Evolutionary conservation across 345 rosid genomes (phyloP).

Genomic region (Gossypium sturtianum): DNA sequence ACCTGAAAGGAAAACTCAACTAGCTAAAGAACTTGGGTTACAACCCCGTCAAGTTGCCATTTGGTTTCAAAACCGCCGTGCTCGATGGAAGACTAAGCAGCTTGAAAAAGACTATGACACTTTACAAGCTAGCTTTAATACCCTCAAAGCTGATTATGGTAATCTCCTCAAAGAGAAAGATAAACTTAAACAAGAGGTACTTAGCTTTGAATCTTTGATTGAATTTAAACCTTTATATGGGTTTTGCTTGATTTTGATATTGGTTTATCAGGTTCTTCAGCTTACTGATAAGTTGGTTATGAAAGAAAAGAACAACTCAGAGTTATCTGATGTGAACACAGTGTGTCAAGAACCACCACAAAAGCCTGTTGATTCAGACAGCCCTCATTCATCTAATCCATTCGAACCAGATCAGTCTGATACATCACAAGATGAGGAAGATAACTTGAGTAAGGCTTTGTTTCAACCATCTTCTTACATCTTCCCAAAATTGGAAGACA

Average conservation of each 20-base stretch:
- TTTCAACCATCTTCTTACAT: slow-evolving; percentile 23
- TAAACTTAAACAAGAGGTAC: slow-evolving; percentile 42
- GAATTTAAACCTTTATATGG: no score
- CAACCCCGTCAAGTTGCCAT: slow-evolving; percentile 68
- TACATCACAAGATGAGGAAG: slow-evolving; percentile 54
- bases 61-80: slow-evolving; percentile 70
- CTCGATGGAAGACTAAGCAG: slow-evolving; percentile 54
- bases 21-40: slow-evolving; percentile 57
- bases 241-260: neutral
- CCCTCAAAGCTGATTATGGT: slow-evolving; percentile 45
- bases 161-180: slow-evolving; percentile 43
- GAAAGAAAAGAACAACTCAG: slow-evolving; percentile 19
- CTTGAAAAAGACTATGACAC: slow-evolving; percentile 52
- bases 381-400: slow-evolving; percentile 42
- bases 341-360: slow-evolving; percentile 17
- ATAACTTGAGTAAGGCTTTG: slow-evolving; percentile 34
- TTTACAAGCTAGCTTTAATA: slow-evolving; percentile 39
- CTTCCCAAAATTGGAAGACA: slow-evolving; percentile 47
- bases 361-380: slow-evolving; percentile 38
- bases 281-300: slow-evolving; percentile 36
- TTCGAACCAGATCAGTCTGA: slow-evolving; percentile 54
- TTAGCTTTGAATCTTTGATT: no score
- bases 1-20: slow-evolving; percentile 61
- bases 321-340: neutral
- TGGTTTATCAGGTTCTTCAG: slow-evolving; percentile 29